phyloP scores from a whole-genome alignment of 2,329 filamentous ascomycete genomes.

The Fusarium poae region DNA sequence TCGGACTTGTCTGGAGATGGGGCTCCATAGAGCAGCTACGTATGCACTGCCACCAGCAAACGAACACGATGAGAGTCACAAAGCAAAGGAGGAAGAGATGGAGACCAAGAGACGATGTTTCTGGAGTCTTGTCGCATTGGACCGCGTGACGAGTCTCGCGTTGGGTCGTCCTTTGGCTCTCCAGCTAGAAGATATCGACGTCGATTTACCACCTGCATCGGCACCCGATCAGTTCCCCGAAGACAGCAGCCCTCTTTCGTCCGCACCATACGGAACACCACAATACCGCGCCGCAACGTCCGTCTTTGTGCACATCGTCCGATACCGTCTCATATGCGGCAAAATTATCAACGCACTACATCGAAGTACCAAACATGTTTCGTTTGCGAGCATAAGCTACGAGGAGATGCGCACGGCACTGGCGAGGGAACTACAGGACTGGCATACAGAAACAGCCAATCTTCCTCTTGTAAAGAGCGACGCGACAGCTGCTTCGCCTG shows the following conservation, averaged over 20 bases:
- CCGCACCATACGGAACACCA: constrained; percentile 41
- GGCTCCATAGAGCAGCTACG: constrained; percentile 55
- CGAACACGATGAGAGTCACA: background rate
- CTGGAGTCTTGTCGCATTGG: constrained; percentile 58
- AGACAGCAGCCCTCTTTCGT: constrained; percentile 30
- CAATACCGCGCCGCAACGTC: constrained; percentile 47
- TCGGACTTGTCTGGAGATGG: constrained; percentile 57
- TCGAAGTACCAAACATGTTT: constrained; percentile 44
- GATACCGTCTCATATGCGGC: constrained; percentile 58
- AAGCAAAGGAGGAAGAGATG: constrained; percentile 43
- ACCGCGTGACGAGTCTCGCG: constrained; percentile 54
- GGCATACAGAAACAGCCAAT: constrained; percentile 48
- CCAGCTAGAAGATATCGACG: constrained; percentile 57
- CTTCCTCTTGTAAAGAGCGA: constrained; percentile 49
- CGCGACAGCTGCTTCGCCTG: constrained; percentile 23
- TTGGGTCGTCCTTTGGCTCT: constrained; percentile 58
- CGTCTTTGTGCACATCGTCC: constrained; percentile 57
- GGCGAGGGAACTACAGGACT: constrained; percentile 50
- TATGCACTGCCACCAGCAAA: constrained; percentile 44
- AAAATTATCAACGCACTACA: constrained; percentile 55
- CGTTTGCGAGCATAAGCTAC: constrained; percentile 16
- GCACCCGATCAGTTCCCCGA: constrained; percentile 37
- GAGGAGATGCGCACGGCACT: constrained; percentile 41
- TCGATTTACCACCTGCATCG: constrained; percentile 50
- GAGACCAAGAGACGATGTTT: constrained; percentile 58